These are phyloP conservation scores for Fusarium gaditjirri DNA, from an alignment of 2,329 filamentous ascomycete genomes.

Conservation along the genomic window DNA sequence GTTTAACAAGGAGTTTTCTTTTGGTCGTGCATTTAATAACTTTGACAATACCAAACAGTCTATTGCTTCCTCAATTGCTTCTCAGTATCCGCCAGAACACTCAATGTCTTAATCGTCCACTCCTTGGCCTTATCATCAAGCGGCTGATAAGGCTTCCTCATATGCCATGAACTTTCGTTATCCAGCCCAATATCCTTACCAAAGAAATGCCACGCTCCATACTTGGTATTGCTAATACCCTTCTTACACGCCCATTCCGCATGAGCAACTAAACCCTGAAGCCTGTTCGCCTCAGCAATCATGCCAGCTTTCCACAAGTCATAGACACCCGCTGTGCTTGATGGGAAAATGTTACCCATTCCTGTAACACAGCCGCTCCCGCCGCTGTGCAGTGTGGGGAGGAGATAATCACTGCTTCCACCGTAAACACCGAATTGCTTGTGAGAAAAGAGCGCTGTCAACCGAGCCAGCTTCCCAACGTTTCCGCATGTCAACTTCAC, in stretches of 20 bases:
- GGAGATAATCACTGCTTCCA: constrained; percentile 56
- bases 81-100: constrained; percentile 50
- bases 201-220: constrained; percentile 55
- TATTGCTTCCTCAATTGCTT: constrained; percentile 14
- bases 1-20: accelerated
- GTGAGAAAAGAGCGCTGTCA: constrained; percentile 54
- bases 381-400: constrained; percentile 53
- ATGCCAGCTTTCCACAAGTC: constrained; percentile 54
- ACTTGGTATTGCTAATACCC: constrained; percentile 59
- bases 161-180: constrained; percentile 50
- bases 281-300: constrained; percentile 50
- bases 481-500: constrained; percentile 77
- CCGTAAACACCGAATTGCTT: constrained; percentile 56
- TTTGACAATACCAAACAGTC: accelerated
- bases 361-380: constrained; percentile 58
- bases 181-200: constrained; percentile 53
- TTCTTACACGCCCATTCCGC: constrained; percentile 64
- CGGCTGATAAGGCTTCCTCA: constrained; percentile 56
- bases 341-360: constrained; percentile 60
- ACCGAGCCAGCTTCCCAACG: constrained; percentile 73
- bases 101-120: constrained; percentile 56
- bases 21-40: accelerated
- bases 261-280: constrained; percentile 57
- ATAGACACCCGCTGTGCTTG: constrained; percentile 53
- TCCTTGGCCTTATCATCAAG: constrained; percentile 51